Base-by-base conservation (phyloP, 306 rosid species). In the Fagus sylvatica region DNA sequence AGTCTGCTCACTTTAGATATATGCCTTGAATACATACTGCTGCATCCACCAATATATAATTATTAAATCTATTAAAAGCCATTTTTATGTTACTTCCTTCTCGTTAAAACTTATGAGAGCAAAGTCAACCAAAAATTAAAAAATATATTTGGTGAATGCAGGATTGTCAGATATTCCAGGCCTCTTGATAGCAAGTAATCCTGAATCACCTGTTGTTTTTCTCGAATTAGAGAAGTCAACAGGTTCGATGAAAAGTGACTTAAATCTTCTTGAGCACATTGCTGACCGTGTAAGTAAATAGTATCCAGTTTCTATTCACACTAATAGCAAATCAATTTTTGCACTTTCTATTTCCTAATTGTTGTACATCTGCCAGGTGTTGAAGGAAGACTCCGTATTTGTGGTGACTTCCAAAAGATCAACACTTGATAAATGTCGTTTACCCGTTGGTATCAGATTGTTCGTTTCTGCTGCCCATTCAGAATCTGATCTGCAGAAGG, bases 171-270 rank as follows among this genome's bases (percentile, higher is more conserved):
- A 85, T 59, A 33, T 87, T 73, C 82, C 76, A 2, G 93, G 97
- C 69, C 85, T 96, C 73, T 84, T 74, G 73, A 67, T 96, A 36
- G 89, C 79, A 59, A 96, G 99, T 82, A 85, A 86, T 87, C 91
- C 88, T 53, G 96, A 93, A 84, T 91, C 98, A 7, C 99, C 99
- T 4, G 87, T 96, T 78, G 88, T 96, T 73, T 93, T 90, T 82
- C 91, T 96, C 84, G 87, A 74, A 80, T 82, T 96, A 84, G 79
- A 87, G 77, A 86, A 90, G 76, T 87, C 97, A 77, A 85, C 90
- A 8, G 94, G 97, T 70, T 93, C 97, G 13, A 0, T 59, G 71
- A 86, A 88, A 73, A 83, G 33, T 67, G 99, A 93, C 76, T 71
- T 88, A n/a, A 79, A 69, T 41, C 89, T 96, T 80, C 94, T 96